Evolutionary conservation across 139 green algal species (phyloP).

Genomic region (Closterium sp.): DNA sequence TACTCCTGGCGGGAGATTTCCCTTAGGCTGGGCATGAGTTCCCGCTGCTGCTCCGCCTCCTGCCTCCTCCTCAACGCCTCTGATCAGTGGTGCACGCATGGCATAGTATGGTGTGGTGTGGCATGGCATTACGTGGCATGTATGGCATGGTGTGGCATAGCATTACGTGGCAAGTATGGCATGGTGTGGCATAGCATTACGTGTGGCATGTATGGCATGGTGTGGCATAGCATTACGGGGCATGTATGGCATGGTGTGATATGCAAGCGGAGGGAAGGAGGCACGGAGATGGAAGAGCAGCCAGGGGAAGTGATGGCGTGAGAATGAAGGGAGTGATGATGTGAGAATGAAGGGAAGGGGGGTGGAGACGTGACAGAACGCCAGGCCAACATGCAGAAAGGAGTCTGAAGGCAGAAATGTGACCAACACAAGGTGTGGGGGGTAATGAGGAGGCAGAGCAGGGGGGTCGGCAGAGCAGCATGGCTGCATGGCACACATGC

Average conservation of each 20-base stretch:
- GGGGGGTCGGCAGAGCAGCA: too few relatives aligned
- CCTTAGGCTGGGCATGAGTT: constrained; percentile 54
- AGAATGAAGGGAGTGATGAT: too few relatives aligned
- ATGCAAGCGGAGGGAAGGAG: not conserved
- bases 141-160: not conserved
- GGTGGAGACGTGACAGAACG: too few relatives aligned
- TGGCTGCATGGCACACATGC: not conserved
- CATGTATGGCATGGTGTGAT: not conserved
- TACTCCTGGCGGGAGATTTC: constrained; percentile 93
- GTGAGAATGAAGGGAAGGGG: too few relatives aligned
- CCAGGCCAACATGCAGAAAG: too few relatives aligned
- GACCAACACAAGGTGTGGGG: not conserved
- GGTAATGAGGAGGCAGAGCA: not conserved
- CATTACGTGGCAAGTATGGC: too few relatives aligned
- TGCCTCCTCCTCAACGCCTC: constrained; percentile 64
- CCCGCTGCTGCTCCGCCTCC: constrained; percentile 54
- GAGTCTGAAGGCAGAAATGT: not conserved
- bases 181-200: not conserved
- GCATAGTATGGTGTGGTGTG: too few relatives aligned
- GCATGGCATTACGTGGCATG: too few relatives aligned
- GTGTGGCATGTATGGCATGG: not conserved
- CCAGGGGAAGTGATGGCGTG: not conserved
- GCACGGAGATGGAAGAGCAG: not conserved
- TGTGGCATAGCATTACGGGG: too few relatives aligned
- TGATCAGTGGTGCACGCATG: not conserved